Evolutionary conservation across 148 eudicot species (phyloP).

Genomic region (Dianthus caryophyllus): DNA sequence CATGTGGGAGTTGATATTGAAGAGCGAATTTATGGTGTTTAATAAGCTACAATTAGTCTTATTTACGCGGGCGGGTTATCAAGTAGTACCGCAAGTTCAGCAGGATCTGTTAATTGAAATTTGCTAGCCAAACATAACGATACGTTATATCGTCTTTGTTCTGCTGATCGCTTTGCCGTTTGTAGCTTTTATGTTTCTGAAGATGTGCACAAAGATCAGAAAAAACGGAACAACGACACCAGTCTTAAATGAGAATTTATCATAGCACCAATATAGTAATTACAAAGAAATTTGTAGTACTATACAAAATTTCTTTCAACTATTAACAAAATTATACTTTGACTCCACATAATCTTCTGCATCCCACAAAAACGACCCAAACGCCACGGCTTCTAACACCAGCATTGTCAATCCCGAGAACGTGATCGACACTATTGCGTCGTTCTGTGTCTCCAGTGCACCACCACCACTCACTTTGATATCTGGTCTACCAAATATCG

Average conservation of each 20-base stretch:
- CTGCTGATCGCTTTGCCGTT: no score
- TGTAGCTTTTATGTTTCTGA: no score
- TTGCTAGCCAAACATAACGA: no score
- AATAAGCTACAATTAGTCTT: no score
- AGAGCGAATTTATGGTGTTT: no score
- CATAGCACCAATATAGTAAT: background rate
- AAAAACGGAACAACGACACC: background rate
- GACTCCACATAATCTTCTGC: slow-evolving; percentile 80
- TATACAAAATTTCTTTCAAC: slow-evolving; percentile 28
- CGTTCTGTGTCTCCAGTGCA: slow-evolving; percentile 52
- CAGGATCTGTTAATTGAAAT: no score
- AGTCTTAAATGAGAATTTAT: no score
- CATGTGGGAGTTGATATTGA: no score
- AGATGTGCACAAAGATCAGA: background rate
- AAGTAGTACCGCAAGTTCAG: background rate
- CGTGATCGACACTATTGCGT: slow-evolving; percentile 45
- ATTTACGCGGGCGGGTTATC: no score
- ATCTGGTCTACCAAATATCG: slow-evolving; percentile 91
- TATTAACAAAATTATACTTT: slow-evolving; percentile 55
- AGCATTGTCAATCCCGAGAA: slow-evolving; percentile 73
- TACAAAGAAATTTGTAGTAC: background rate
- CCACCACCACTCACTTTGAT: slow-evolving; percentile 58
- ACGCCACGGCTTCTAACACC: slow-evolving; percentile 84
- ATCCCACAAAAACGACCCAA: slow-evolving; percentile 96
- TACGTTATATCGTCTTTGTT: no score